A percentile compares a stretch with the other conserved stretches of the same genome.
phyloP scores from a whole-genome alignment of 2,329 filamentous ascomycete genomes.

The Biscogniauxia sp. region DNA sequence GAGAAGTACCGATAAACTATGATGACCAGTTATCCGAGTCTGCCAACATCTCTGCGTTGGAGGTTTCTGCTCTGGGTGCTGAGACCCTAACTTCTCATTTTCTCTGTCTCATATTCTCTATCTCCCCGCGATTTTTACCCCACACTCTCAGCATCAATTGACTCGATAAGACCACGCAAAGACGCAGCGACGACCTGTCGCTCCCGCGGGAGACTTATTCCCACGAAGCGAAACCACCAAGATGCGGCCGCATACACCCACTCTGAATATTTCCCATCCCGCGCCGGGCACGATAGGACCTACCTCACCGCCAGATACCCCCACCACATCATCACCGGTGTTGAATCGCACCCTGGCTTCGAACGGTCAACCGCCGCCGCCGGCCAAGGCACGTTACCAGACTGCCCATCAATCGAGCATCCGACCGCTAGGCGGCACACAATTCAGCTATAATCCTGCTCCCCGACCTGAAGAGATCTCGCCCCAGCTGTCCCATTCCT shows the following conservation, averaged over 20 bases:
- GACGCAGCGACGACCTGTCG: constrained; percentile 22
- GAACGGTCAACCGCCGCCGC: constrained; percentile 18
- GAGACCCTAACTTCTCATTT: constrained; percentile 37
- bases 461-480: constrained; percentile 32
- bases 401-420: constrained; percentile 31
- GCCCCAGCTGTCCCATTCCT: constrained; percentile 31
- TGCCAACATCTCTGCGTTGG: constrained; percentile 43
- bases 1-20: constrained; percentile 36
- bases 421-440: constrained; percentile 32
- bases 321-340: constrained; percentile 34
- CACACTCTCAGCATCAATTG: constrained; percentile 29
- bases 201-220: constrained; percentile 24
- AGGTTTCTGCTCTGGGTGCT: constrained; percentile 44
- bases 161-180: constrained; percentile 29
- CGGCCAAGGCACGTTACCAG: constrained; percentile 24
- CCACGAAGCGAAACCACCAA: constrained; percentile 22
- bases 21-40: constrained; percentile 45
- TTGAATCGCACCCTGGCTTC: constrained; percentile 24
- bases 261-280: constrained; percentile 26
- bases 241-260: constrained; percentile 33
- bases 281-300: constrained; percentile 29
- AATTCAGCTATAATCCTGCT: constrained; percentile 29
- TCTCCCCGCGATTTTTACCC: constrained; percentile 33
- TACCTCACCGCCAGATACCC: constrained; percentile 42
- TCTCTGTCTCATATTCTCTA: constrained; percentile 16